Percentiles rank a stretch among this genome's conserved stretches.
Evolutionary conservation across 1,284 basidiomycete species (phyloP).

Genomic region (Sanguinoderma infundibulare): DNA sequence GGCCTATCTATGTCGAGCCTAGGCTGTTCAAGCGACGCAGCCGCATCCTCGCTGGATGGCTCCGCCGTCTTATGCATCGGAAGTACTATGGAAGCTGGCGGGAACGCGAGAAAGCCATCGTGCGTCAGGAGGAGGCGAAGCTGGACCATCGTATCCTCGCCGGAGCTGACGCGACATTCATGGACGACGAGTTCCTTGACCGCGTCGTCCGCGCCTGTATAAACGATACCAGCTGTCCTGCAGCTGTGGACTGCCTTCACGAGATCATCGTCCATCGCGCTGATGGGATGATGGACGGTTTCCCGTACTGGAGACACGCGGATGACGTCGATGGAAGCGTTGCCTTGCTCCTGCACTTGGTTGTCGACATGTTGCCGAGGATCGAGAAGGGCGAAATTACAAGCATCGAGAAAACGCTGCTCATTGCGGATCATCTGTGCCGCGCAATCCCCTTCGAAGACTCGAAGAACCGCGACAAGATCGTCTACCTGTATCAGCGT

Average conservation of each 20-base stretch:
- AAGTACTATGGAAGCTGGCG: slow-evolving; percentile 21
- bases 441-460: slow-evolving; percentile 24
- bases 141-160: slow-evolving; percentile 27
- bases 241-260: slow-evolving; percentile 18
- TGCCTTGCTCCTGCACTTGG: slow-evolving; percentile 19
- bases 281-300: slow-evolving; percentile 14
- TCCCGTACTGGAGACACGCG: slow-evolving; percentile 25
- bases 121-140: slow-evolving; percentile 4
- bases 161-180: slow-evolving; percentile 27
- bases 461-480: slow-evolving; percentile 8
- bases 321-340: slow-evolving; percentile 17
- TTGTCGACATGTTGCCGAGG: slow-evolving; percentile 20
- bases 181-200: slow-evolving; percentile 30
- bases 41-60: slow-evolving; percentile 14
- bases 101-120: slow-evolving; percentile 26
- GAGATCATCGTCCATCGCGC: slow-evolving; percentile 26
- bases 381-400: slow-evolving; percentile 11
- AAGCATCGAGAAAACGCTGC: slow-evolving; percentile 10
- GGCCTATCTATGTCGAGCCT: slow-evolving; percentile 13
- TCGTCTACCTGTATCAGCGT: slow-evolving; percentile 15
- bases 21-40: slow-evolving; percentile 7
- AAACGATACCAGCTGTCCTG: slow-evolving; percentile 14
- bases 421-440: slow-evolving; percentile 18
- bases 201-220: slow-evolving; percentile 22
- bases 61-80: slow-evolving; percentile 13